A percentile compares a stretch with the other conserved stretches of the same genome.
These are phyloP conservation scores for Eucalyptus globulus DNA, from an alignment of 345 rosid genomes.

Conservation along the genomic window DNA sequence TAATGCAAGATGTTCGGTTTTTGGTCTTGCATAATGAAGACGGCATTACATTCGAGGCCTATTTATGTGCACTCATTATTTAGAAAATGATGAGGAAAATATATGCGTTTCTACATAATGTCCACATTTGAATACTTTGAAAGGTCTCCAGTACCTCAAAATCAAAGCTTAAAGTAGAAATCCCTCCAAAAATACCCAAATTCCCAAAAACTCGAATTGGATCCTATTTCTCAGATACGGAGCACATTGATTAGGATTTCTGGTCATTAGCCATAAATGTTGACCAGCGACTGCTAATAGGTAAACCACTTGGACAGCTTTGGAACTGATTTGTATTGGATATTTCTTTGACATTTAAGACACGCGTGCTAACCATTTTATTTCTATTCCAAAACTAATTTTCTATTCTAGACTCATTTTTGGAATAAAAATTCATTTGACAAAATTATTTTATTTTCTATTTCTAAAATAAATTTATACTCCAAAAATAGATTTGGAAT, in stretches of 20 bases:
- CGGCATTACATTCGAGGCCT: background rate
- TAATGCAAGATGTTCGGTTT: background rate
- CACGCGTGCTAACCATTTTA: accelerated
- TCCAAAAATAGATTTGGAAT: too few relatives aligned
- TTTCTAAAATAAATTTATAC: accelerated
- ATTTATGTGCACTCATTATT: background rate
- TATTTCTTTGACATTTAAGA: background rate
- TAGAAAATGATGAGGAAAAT: background rate
- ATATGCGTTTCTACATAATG: background rate
- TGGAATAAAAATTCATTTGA: too few relatives aligned
- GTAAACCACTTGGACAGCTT: background rate
- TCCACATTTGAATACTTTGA: background rate
- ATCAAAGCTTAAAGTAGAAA: background rate
- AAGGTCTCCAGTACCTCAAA: background rate
- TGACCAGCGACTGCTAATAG: background rate
- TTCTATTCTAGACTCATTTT: too few relatives aligned
- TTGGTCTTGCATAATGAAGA: background rate
- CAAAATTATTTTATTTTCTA: too few relatives aligned
- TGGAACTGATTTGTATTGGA: background rate
- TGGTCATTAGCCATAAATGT: background rate
- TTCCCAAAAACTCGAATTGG: background rate
- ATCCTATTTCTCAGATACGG: background rate
- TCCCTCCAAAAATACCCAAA: background rate
- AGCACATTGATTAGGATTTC: background rate
- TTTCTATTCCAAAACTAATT: too few relatives aligned